Conservation (phyloP, 1,139 yeast genomes). For the Waltiozyma sp. region DNA sequence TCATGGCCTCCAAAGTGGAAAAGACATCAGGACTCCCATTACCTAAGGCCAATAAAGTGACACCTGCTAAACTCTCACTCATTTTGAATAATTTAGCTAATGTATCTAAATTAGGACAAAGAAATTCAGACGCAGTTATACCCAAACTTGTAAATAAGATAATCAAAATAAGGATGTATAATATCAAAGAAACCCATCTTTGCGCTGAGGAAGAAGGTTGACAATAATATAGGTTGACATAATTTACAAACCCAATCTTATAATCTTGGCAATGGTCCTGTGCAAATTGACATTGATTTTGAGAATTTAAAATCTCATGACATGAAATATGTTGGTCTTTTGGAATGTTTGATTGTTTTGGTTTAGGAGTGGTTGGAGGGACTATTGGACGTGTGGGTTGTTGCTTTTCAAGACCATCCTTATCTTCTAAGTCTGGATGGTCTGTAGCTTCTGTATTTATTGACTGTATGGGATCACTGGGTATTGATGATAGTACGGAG, state of each 20-base stretch:
- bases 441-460: neutral
- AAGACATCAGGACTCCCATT: conserved; percentile 89
- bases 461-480: neutral
- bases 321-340: neutral
- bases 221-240: conserved; percentile 33
- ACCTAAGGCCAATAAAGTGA: conserved; percentile 82
- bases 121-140: conserved; percentile 62
- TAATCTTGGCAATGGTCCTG: conserved; percentile 29
- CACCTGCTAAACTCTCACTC: conserved; percentile 77
- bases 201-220: conserved; percentile 6
- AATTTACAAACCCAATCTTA: conserved; percentile 32
- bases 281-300: conserved; percentile 36
- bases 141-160: conserved; percentile 54
- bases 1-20: conserved; percentile 75
- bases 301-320: neutral
- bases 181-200: conserved; percentile 17
- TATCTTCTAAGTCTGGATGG: neutral
- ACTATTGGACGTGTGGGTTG: neutral
- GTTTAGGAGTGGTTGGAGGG: neutral
- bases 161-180: conserved; percentile 19
- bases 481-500: neutral
- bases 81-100: conserved; percentile 51
- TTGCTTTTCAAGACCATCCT: neutral
- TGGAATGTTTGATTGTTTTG: neutral
- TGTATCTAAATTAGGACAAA: conserved; percentile 66